Evolutionary conservation across 1,139 yeast species (phyloP).

Genomic region (Saccharomycopsis crataegensis): DNA sequence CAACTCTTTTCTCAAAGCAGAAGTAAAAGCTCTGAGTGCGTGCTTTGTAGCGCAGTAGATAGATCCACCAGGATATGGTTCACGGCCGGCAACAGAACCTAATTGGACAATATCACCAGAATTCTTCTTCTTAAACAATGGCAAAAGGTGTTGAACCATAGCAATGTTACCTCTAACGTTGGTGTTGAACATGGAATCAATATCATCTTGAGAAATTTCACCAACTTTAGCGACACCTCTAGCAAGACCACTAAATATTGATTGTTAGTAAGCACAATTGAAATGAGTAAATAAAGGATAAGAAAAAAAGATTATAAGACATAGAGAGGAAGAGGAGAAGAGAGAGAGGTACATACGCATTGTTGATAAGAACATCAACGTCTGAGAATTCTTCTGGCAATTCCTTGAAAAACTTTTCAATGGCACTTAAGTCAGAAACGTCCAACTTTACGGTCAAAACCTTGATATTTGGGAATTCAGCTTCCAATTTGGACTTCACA

Average conservation of each 20-base stretch:
- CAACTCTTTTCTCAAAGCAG: slow-evolving; percentile 62
- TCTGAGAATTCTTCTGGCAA: slow-evolving; percentile 40
- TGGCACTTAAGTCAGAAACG: slow-evolving; percentile 40
- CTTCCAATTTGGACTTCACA: slow-evolving; percentile 35
- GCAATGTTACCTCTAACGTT: slow-evolving; percentile 60
- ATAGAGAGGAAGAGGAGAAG: not conserved
- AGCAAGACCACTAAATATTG: slow-evolving; percentile 45
- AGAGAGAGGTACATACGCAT: slow-evolving; percentile 33
- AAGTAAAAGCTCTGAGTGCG: slow-evolving; percentile 59
- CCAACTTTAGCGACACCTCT: slow-evolving; percentile 57
- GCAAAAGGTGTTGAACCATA: slow-evolving; percentile 52
- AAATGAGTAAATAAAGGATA: not conserved
- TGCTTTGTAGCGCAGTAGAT: slow-evolving; percentile 81
- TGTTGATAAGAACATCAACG: slow-evolving; percentile 55
- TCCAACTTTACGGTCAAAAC: slow-evolving; percentile 45
- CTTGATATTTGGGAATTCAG: slow-evolving; percentile 36
- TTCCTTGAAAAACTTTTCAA: slow-evolving; percentile 37
- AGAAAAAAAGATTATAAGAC: not conserved
- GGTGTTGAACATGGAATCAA: slow-evolving; percentile 54
- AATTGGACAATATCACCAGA: slow-evolving; percentile 65
- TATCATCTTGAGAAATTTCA: slow-evolving; percentile 40
- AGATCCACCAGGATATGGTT: slow-evolving; percentile 71
- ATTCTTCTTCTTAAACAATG: slow-evolving; percentile 45
- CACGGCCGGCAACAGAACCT: slow-evolving; percentile 77
- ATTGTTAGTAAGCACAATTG: not conserved